Conservation (phyloP, 1,284 basidiomycete species). For the Ganoderma meredithae region DNA sequence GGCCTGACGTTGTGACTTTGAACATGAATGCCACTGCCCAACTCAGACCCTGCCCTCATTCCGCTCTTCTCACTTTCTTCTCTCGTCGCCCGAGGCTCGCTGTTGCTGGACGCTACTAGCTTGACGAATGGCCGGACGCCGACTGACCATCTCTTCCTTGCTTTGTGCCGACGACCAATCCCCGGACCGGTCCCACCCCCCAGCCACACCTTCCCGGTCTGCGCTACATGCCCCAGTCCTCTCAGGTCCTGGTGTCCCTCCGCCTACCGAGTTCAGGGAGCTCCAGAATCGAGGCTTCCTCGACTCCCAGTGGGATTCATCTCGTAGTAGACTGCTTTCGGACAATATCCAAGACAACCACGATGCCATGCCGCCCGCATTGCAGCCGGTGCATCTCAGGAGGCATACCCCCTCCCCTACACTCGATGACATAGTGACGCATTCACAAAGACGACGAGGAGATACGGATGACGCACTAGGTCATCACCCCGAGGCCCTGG, state of each 20-base stretch:
- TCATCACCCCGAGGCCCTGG: conserved; percentile 20
- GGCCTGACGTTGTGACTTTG: conserved; percentile 1
- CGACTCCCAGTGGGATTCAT: conserved; percentile 17
- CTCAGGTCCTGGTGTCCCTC: conserved; percentile 14
- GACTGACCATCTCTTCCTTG: conserved; percentile 76
- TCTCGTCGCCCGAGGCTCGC: not conserved
- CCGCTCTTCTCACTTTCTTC: conserved; percentile 14
- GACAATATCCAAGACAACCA: conserved; percentile 26
- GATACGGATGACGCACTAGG: conserved; percentile 19
- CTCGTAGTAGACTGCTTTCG: conserved; percentile 26
- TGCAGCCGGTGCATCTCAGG: conserved; percentile 33
- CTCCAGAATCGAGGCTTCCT: conserved; percentile 15
- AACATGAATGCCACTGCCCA: conserved; percentile 3
- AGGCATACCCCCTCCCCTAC: conserved; percentile 37
- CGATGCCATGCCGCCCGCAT: conserved; percentile 36
- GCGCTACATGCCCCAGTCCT: conserved; percentile 12
- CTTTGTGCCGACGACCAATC: conserved; percentile 60
- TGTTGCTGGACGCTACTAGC: not conserved
- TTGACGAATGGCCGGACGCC: conserved; percentile 60
- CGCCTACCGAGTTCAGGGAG: conserved; percentile 18
- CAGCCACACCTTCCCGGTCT: conserved; percentile 22
- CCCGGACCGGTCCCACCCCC: conserved; percentile 26
- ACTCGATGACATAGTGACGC: conserved; percentile 15
- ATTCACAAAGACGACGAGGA: conserved; percentile 13
- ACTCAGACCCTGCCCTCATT: not conserved